Evolutionary conservation across 1,284 basidiomycete genomes (phyloP), one percentile per base, ranked within the genome.

Genomic region (Apiotrichum porosum): DNA sequence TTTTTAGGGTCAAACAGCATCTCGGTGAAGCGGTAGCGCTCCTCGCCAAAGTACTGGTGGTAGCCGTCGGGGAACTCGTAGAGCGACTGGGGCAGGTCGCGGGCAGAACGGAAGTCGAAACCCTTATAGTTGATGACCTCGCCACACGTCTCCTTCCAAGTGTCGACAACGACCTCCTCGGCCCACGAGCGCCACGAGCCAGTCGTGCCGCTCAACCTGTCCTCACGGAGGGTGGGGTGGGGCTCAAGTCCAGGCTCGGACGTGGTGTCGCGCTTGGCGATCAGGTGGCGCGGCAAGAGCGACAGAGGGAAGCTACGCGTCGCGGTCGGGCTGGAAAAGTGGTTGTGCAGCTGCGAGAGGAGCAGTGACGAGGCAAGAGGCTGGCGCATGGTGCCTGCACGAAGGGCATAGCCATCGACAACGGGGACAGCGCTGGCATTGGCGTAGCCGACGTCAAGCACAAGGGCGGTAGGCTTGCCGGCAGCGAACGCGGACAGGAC

Each of bases 41-140:
- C 88, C 15, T 81, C 65, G 4, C 86, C 86, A 73, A 93, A 97
- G 63, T 83, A 83, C 30, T 84, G 80, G 66, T 85, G 90, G 75
- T 85, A 95, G 3, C 95, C 95, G 38, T 90, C 90, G 0, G 95
- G 90, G 77, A 99, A 97, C 75, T 99, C 95, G 76, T 93, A 98
- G 44, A 63, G 40, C 1, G 52, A 54, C 48, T 63, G 58, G 2
- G 67, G 65, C 17, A 72, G 51, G 37, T 58, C 60, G 30, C 49
- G 45, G 2, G 68, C 68, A 13, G 62, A 64, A 18, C 46, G 31
- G 35, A 65, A 61, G 51, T 71, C 68, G 53, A 68, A 71, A 6
- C 62, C 61, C 30, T 56, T 49, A 23, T 49, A 49, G 36, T 53
- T 63, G 38, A 72, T 76, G 17, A 95, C 84, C 45, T 88, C 89